Conservation (phyloP, 2,329 filamentous ascomycete genomes). For the Fusarium equiseti region DNA sequence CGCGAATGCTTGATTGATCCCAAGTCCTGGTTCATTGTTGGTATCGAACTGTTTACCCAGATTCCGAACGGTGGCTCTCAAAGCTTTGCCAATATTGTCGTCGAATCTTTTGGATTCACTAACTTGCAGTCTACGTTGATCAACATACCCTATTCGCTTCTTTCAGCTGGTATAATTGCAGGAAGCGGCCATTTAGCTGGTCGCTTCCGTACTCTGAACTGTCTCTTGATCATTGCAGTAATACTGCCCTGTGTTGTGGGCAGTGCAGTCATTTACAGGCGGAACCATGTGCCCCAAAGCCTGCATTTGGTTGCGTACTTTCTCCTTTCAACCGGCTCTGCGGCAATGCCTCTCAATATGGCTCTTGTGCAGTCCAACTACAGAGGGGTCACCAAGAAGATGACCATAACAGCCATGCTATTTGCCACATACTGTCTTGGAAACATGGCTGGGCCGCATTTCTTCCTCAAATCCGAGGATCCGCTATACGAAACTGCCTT, state of each 20-base stretch:
- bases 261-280: conserved; percentile 65
- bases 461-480: conserved; percentile 63
- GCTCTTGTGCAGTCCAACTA: conserved; percentile 68
- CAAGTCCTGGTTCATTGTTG: conserved; percentile 71
- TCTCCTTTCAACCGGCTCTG: conserved; percentile 64
- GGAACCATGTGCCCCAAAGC: conserved; percentile 54
- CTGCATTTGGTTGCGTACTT: conserved; percentile 70
- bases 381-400: conserved; percentile 70
- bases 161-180: conserved; percentile 62
- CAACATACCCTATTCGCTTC: conserved; percentile 69
- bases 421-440: conserved; percentile 68
- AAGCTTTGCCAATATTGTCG: conserved; percentile 69
- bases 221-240: conserved; percentile 62
- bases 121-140: conserved; percentile 67
- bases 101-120: conserved; percentile 67
- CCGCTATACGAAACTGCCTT: conserved; percentile 67
- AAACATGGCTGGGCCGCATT: conserved; percentile 68
- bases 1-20: conserved; percentile 67
- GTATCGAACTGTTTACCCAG: conserved; percentile 64
- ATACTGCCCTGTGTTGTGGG: conserved; percentile 65
- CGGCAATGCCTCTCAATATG: conserved; percentile 66
- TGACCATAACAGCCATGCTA: conserved; percentile 67
- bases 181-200: conserved; percentile 65
- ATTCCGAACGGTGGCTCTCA: conserved; percentile 73
- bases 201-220: conserved; percentile 63